Conservation (phyloP, 2,329 filamentous ascomycete species). For the Colletotrichum chrysophilum region DNA sequence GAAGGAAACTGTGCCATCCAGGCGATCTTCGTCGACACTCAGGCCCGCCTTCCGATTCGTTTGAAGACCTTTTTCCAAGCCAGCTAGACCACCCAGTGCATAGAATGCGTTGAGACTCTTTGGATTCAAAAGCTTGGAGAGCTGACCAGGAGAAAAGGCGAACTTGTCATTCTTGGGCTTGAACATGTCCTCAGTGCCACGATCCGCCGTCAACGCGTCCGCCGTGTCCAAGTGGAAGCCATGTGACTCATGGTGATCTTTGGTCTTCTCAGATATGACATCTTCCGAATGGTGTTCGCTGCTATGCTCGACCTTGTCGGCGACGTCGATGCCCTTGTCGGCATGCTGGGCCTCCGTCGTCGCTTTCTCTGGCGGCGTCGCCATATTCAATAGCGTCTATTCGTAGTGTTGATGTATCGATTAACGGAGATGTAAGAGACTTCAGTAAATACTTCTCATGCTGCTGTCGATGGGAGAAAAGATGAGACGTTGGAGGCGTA, state of each 20-base stretch:
- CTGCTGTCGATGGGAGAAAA: background rate
- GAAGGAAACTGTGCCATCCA: constrained; percentile 72
- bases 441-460: background rate
- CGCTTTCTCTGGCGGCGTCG: background rate
- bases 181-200: constrained; percentile 74
- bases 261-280: background rate
- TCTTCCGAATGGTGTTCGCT: background rate
- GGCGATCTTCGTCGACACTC: constrained; percentile 69
- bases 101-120: constrained; percentile 79
- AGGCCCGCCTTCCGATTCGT: constrained; percentile 70
- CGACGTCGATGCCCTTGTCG: constrained; percentile 5
- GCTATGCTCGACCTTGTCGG: background rate
- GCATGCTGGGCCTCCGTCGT: background rate
- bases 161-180: constrained; percentile 71
- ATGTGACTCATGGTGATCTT: constrained; percentile 9
- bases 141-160: constrained; percentile 74
- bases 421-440: background rate
- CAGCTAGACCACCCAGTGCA: constrained; percentile 74
- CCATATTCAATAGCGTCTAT: background rate
- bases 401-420: background rate
- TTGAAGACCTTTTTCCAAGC: constrained; percentile 75
- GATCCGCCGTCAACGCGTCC: constrained; percentile 54
- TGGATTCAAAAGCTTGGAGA: constrained; percentile 80
- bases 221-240: constrained; percentile 26
- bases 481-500: background rate